Conservation (phyloP, 352 stramenopile genomes). For the Saprolegnia parasitica region DNA sequence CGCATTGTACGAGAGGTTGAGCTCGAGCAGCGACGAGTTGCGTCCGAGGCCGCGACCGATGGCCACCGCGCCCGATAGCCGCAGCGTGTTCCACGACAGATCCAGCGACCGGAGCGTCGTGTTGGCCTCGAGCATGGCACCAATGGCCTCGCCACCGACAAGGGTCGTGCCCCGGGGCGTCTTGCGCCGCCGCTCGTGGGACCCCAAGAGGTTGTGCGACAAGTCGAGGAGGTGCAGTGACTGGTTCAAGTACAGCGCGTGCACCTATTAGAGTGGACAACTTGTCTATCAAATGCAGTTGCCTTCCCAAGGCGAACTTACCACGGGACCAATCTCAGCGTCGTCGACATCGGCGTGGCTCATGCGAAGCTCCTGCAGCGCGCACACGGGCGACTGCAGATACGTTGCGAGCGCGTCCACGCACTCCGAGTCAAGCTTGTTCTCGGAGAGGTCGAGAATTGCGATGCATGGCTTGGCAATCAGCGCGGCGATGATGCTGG, state of each 20-base stretch:
- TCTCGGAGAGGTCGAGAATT: conserved; percentile 76
- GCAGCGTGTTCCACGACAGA: conserved; percentile 84
- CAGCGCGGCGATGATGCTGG: conserved; percentile 64
- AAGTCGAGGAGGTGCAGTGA: conserved; percentile 68
- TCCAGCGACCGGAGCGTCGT: conserved; percentile 65
- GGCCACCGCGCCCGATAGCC: conserved; percentile 54
- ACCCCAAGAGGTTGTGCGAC: conserved; percentile 76
- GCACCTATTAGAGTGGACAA: background rate
- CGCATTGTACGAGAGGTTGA: conserved; percentile 70
- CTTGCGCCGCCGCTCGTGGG: conserved; percentile 62
- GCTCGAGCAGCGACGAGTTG: conserved; percentile 54
- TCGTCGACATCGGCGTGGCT: conserved; percentile 80
- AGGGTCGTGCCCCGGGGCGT: conserved; percentile 71
- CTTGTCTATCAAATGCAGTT: background rate
- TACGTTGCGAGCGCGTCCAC: conserved; percentile 49
- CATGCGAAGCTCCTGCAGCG: conserved; percentile 58
- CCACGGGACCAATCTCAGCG: conserved; percentile 60
- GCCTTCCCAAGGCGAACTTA: background rate
- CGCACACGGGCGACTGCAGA: conserved; percentile 46
- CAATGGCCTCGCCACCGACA: conserved; percentile 75
- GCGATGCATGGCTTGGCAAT: conserved; percentile 60
- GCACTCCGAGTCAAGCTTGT: conserved; percentile 70
- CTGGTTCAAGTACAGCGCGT: conserved; percentile 61
- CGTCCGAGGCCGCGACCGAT: conserved; percentile 49
- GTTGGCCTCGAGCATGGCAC: conserved; percentile 79